phyloP scores from a whole-genome alignment of 352 stramenopile genomes.

The Globisporangium apiculatum region DNA sequence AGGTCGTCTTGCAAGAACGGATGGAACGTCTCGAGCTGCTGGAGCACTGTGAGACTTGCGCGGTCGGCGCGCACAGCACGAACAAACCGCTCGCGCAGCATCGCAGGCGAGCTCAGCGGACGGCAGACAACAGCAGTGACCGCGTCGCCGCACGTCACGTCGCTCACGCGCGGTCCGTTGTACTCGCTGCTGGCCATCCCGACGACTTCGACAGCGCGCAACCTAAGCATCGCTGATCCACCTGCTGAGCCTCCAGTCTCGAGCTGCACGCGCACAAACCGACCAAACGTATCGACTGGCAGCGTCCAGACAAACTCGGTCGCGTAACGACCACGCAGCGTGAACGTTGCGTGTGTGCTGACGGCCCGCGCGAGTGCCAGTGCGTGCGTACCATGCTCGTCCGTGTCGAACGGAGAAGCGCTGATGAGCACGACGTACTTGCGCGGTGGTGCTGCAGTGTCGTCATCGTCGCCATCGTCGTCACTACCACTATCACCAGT shows the following conservation, averaged over 20 bases:
- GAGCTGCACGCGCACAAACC: constrained; percentile 56
- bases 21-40: constrained; percentile 68
- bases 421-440: constrained; percentile 54
- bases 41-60: constrained; percentile 31
- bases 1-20: constrained; percentile 21
- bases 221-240: constrained; percentile 28
- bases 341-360: constrained; percentile 42
- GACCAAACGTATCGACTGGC: constrained; percentile 47
- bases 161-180: constrained; percentile 44
- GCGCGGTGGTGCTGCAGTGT: constrained; percentile 1
- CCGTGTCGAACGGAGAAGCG: constrained; percentile 43
- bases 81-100: constrained; percentile 46
- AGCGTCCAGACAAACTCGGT: constrained; percentile 30
- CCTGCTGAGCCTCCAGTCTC: constrained; percentile 16
- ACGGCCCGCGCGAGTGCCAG: constrained; percentile 41
- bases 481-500: constrained; percentile 3
- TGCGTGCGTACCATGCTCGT: constrained; percentile 57
- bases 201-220: constrained; percentile 41
- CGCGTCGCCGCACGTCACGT: constrained; percentile 48
- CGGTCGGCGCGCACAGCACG: constrained; percentile 48
- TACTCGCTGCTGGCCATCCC: constrained; percentile 34
- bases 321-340: constrained; percentile 14
- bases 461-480: constrained; percentile 3
- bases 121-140: constrained; percentile 52
- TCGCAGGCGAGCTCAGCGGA: constrained; percentile 22